Evolutionary conservation across 345 rosid species (phyloP).

Genomic region (Melastoma malabathricum): DNA sequence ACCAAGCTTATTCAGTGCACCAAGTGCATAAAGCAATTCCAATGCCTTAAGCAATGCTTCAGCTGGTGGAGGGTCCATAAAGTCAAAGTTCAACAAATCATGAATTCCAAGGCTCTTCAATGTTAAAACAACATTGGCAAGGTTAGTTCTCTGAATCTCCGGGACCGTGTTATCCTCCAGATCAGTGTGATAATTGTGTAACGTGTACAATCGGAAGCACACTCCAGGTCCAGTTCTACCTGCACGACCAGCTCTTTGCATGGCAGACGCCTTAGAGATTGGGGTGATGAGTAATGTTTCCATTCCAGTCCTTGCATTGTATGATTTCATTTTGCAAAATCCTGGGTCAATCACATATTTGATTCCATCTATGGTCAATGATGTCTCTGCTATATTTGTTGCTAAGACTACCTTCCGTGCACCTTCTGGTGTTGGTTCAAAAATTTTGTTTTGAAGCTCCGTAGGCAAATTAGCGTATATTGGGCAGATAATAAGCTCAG

Average conservation of each 20-base stretch:
- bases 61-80: constrained; percentile 97
- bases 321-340: constrained; percentile 87
- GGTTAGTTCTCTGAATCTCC: constrained; percentile 89
- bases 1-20: constrained; percentile 85
- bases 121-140: constrained; percentile 83
- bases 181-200: constrained; percentile 65
- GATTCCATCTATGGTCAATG: constrained; percentile 87
- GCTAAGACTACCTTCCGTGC: constrained; percentile 94
- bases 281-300: constrained; percentile 86
- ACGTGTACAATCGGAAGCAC: constrained; percentile 82
- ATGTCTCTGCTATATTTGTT: constrained; percentile 96
- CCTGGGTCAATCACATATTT: constrained; percentile 94
- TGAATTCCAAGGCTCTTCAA: constrained; percentile 98
- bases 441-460: constrained; percentile 91
- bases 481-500: constrained; percentile 88
- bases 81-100: constrained; percentile 81
- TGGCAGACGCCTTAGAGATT: constrained; percentile 91
- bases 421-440: constrained; percentile 94
- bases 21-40: constrained; percentile 72
- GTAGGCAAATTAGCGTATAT: constrained; percentile 96
- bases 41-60: constrained; percentile 87
- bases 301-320: constrained; percentile 98
- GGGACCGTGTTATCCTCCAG: constrained; percentile 88
- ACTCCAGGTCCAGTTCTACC: constrained; percentile 96
- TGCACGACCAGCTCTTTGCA: constrained; percentile 90